These are phyloP conservation scores for Phaeosphaeria sp. DNA, from an alignment of 2,329 filamentous ascomycete genomes.

Conservation along the genomic window DNA sequence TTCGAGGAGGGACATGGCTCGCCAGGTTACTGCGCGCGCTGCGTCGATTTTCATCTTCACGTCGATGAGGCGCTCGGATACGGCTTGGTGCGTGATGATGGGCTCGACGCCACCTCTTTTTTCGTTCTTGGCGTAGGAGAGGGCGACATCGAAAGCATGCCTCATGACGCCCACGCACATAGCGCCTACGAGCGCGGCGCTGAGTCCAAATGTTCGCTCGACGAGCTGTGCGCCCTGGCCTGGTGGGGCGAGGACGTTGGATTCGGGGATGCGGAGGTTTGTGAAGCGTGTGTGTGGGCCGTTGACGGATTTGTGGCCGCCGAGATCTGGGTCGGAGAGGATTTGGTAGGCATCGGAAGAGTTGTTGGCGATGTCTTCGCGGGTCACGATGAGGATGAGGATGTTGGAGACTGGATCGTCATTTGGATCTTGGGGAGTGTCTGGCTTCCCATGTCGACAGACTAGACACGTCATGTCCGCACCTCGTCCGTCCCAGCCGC, in stretches of 20 bases:
- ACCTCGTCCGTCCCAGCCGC: constrained; percentile 61
- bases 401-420: constrained; percentile 46
- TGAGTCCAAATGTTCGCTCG: constrained; percentile 53
- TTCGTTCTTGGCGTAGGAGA: constrained; percentile 59
- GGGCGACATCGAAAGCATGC: constrained; percentile 59
- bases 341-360: constrained; percentile 53
- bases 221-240: constrained; percentile 55
- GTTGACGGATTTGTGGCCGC: constrained; percentile 58
- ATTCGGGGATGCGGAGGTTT: constrained; percentile 56
- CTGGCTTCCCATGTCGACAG: constrained; percentile 46
- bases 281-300: constrained; percentile 59
- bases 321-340: constrained; percentile 53
- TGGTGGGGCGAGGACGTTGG: constrained; percentile 56
- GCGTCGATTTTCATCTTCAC: constrained; percentile 62
- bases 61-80: constrained; percentile 60
- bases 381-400: constrained; percentile 60
- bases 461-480: constrained; percentile 62
- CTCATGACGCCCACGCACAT: constrained; percentile 64
- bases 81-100: constrained; percentile 58
- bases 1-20: constrained; percentile 56
- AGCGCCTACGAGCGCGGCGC: constrained; percentile 60
- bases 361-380: constrained; percentile 57
- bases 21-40: constrained; percentile 60
- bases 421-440: constrained; percentile 14
- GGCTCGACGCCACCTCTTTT: constrained; percentile 53